Conservation (phyloP, 495 filamentous ascomycete species). For the Hypoxylon fuscum region DNA sequence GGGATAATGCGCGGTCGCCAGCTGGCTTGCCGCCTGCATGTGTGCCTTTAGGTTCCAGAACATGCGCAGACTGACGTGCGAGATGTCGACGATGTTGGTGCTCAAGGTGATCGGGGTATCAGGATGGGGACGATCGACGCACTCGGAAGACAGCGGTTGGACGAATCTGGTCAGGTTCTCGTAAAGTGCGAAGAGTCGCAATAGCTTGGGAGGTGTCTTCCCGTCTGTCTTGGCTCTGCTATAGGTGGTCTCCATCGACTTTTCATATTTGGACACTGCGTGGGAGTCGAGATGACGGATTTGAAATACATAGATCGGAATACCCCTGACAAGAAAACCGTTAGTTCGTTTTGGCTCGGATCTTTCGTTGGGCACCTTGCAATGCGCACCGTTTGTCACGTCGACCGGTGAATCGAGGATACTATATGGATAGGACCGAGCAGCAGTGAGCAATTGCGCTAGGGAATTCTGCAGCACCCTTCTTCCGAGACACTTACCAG, state of each 20-base stretch:
- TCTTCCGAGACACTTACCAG: conserved; percentile 63
- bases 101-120: conserved; percentile 83
- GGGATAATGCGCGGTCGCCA: conserved; percentile 92
- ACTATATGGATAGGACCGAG: conserved; percentile 65
- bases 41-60: conserved; percentile 92
- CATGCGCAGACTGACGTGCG: conserved; percentile 82
- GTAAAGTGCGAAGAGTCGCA: conserved; percentile 86
- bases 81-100: conserved; percentile 91
- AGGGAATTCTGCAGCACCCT: background rate
- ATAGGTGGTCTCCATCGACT: conserved; percentile 61
- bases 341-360: conserved; percentile 1
- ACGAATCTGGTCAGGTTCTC: conserved; percentile 89
- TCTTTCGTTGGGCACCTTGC: background rate
- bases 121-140: conserved; percentile 72
- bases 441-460: conserved; percentile 7
- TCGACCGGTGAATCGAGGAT: conserved; percentile 92
- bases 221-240: conserved; percentile 64
- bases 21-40: conserved; percentile 86
- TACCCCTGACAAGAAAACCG: conserved; percentile 64
- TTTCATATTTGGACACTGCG: conserved; percentile 78
- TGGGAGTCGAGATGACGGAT: conserved; percentile 83
- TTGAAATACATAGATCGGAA: conserved; percentile 89
- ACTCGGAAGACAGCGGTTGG: conserved; percentile 79
- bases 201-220: conserved; percentile 70
- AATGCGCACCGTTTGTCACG: conserved; percentile 68